phyloP scores from a whole-genome alignment of 192 early-diverging fungal species.

The Entomortierella parvispora region DNA sequence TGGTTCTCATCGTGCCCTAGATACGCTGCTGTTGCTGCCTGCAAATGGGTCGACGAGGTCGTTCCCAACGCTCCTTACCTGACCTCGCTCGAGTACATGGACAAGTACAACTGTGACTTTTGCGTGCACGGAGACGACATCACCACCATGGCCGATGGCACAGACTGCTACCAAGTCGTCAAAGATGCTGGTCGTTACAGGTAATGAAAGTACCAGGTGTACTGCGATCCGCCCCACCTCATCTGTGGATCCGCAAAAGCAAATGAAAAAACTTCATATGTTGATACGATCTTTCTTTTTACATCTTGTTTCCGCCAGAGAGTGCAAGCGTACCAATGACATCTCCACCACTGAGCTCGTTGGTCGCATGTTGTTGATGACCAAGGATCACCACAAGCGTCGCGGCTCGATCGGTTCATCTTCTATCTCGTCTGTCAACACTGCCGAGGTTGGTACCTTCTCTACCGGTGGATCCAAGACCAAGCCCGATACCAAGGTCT shows the following conservation, averaged over 20 bases:
- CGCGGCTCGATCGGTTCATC: conserved; percentile 53
- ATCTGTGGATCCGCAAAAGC: no score
- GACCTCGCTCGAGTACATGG: conserved; percentile 87
- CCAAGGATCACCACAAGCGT: conserved; percentile 86
- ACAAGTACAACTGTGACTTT: conserved; percentile 91
- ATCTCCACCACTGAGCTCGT: conserved; percentile 98
- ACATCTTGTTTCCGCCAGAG: conserved; percentile 44
- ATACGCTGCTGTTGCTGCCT: conserved; percentile 93
- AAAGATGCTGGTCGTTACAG: conserved; percentile 94
- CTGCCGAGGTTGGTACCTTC: conserved; percentile 69
- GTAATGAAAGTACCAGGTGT: no score
- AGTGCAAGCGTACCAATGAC: conserved; percentile 96
- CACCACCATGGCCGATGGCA: conserved; percentile 94
- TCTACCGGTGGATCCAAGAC: conserved; percentile 58
- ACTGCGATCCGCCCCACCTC: no score
- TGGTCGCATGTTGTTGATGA: conserved; percentile 94
- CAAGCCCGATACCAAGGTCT: conserved; percentile 68
- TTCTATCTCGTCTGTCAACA: conserved; percentile 65
- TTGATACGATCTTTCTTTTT: neutral
- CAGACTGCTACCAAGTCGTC: conserved; percentile 95
- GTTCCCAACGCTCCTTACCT: conserved; percentile 93
- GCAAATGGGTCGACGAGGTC: conserved; percentile 94
- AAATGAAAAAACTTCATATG: no score
- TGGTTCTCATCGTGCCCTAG: conserved; percentile 33
- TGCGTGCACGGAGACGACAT: conserved; percentile 98